phyloP scores from a whole-genome alignment of 192 early-diverging fungal species.

The Entomortierella beljakovae region DNA sequence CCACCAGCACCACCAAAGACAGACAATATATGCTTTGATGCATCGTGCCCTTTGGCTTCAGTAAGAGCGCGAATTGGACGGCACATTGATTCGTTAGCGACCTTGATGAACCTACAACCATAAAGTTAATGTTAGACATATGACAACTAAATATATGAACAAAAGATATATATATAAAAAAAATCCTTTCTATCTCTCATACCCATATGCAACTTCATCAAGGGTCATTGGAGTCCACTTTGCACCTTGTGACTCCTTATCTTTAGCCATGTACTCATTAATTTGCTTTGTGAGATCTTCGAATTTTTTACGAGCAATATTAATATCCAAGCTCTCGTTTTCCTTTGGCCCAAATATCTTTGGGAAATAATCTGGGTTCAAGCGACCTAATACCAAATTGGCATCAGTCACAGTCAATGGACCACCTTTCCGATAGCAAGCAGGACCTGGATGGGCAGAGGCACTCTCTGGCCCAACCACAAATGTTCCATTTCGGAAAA shows the following conservation, averaged over 20 bases:
- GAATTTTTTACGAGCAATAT: constrained; percentile 73
- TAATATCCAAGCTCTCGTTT: constrained; percentile 80
- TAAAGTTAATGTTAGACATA: neutral
- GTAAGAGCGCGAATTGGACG: constrained; percentile 93
- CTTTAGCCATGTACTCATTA: constrained; percentile 63
- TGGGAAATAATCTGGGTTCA: constrained; percentile 90
- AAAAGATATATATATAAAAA: too few relatives aligned
- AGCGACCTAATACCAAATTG: constrained; percentile 89
- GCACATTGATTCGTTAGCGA: constrained; percentile 98
- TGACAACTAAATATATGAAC: neutral
- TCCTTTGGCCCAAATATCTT: constrained; percentile 93
- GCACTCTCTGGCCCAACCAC: constrained; percentile 94
- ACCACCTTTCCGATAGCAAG: constrained; percentile 95
- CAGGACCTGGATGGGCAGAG: constrained; percentile 94
- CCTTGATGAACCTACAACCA: constrained; percentile 77
- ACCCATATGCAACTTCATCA: constrained; percentile 92
- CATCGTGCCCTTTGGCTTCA: constrained; percentile 92
- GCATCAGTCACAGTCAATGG: constrained; percentile 95
- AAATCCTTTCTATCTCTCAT: neutral
- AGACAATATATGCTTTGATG: constrained; percentile 83
- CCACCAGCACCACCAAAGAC: constrained; percentile 97
- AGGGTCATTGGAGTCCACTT: constrained; percentile 64
- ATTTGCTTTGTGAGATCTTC: constrained; percentile 71
- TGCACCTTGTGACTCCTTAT: constrained; percentile 23
- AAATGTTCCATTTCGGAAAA: constrained; percentile 95